Evolutionary conservation across 2,329 filamentous ascomycete genomes (phyloP).

Genomic region (Microcyclosporella mali): DNA sequence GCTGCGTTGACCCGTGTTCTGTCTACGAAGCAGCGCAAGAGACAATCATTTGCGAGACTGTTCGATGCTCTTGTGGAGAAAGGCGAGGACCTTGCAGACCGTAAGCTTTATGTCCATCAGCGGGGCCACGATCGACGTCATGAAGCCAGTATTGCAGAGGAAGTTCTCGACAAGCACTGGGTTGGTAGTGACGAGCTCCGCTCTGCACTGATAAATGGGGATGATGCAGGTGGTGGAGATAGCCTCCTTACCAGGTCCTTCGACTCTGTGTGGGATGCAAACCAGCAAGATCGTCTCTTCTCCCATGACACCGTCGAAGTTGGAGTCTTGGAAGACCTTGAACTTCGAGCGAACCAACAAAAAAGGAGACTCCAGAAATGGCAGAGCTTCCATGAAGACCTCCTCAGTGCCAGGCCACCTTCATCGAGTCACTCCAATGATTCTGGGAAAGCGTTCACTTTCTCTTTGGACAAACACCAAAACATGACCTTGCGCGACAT

Average conservation of each 20-base stretch:
- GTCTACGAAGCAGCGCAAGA: slow-evolving; percentile 54
- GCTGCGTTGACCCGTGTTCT: slow-evolving; percentile 57
- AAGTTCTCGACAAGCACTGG: slow-evolving; percentile 67
- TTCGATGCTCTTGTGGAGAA: slow-evolving; percentile 43
- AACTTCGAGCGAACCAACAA: slow-evolving; percentile 61
- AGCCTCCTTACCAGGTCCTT: slow-evolving; percentile 59
- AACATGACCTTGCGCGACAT: slow-evolving; percentile 25
- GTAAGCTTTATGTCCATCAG: slow-evolving; percentile 36
- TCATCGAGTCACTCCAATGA: slow-evolving; percentile 6
- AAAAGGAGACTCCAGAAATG: slow-evolving; percentile 64
- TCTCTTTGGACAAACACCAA: slow-evolving; percentile 27
- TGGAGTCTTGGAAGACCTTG: slow-evolving; percentile 64
- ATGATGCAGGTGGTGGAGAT: slow-evolving; percentile 52
- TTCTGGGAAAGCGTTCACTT: slow-evolving; percentile 5
- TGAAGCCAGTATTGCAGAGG: slow-evolving; percentile 42
- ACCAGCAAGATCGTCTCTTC: slow-evolving; percentile 36
- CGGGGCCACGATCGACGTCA: slow-evolving; percentile 5
- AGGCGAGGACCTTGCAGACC: slow-evolving; percentile 46
- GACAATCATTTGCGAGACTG: slow-evolving; percentile 57
- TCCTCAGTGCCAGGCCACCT: slow-evolving; percentile 17
- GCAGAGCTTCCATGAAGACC: slow-evolving; percentile 56
- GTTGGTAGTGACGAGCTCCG: slow-evolving; percentile 70
- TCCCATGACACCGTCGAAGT: slow-evolving; percentile 43
- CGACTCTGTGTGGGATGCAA: slow-evolving; percentile 64
- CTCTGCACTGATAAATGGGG: slow-evolving; percentile 62